Percentiles rank a stretch among this genome's conserved stretches.
Conservation (phyloP, 768 basidiomycete species). For the Baorangia bicolor region DNA sequence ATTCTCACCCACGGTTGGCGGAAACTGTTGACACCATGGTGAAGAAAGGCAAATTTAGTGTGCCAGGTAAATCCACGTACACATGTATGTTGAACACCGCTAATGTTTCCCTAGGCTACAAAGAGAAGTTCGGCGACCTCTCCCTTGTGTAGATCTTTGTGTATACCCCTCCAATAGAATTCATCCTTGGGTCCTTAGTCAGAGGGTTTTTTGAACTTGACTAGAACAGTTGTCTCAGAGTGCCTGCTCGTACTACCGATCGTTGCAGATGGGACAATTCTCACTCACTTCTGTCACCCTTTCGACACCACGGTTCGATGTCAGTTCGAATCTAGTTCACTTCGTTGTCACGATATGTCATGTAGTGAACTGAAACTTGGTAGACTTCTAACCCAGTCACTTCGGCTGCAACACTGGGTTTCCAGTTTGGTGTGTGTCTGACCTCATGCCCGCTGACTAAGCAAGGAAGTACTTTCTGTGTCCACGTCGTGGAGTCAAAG, state of each 20-base stretch:
- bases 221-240: background rate
- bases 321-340: too few relatives aligned
- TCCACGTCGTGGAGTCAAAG: background rate
- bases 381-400: too few relatives aligned
- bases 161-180: constrained; percentile 26
- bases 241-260: too few relatives aligned
- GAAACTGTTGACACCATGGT: constrained; percentile 94
- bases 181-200: background rate
- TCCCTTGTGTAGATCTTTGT: constrained; percentile 70
- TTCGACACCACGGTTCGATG: too few relatives aligned
- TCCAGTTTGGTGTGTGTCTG: background rate
- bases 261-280: too few relatives aligned
- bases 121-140: constrained; percentile 96
- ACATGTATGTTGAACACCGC: background rate
- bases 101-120: constrained; percentile 56
- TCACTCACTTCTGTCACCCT: too few relatives aligned
- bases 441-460: constrained; percentile 24
- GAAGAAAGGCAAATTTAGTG: constrained; percentile 97
- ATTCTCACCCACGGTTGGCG: constrained; percentile 88
- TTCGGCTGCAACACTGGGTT: too few relatives aligned
- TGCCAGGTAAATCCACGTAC: constrained; percentile 63
- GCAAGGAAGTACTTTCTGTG: background rate
- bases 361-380: too few relatives aligned
- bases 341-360: too few relatives aligned
- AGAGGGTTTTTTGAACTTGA: background rate